Base-by-base conservation (phyloP, 768 basidiomycete species). In the Termitomyces sp. region DNA sequence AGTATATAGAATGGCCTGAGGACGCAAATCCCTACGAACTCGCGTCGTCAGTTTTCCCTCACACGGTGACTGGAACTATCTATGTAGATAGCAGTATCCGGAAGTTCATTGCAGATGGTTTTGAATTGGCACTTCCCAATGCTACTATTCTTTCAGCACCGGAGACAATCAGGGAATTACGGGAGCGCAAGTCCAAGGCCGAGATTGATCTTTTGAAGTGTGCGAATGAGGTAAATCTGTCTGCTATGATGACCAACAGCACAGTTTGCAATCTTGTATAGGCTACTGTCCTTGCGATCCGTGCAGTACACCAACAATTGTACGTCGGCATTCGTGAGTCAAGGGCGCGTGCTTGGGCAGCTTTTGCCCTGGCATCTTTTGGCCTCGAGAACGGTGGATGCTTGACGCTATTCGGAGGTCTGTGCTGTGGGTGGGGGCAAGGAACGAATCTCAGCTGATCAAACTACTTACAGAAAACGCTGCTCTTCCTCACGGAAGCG, bases 401-500 rank as follows among this genome's bases (percentile, higher is more conserved):
- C 20, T 74, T 92, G 38, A 86, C 90, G 2, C 77, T 94, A 20
- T 94, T 96, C 68, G 92, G 92, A 68, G 87, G 92, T 91, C 31
- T 11, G 43, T 48, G 57, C 31, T 52, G 62, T 61, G 38, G 25
- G 25, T 25, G 25, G 25, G 42, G 40, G 25, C 40, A 25, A 55
- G 25, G 31, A 31, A 20, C 56, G 20, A 10, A 56, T 32, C 6
- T 1, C 32, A n/a, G 55, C 55, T 56, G n/a, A 56, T 7, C 9
- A 6, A 6, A 31, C 15, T 49, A 12, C 70, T 94, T 50, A 11
- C 70, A 94, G 93, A 89, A 61, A 91, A 94, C 66, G 93, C 92
- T 5, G 92, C 92, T 3, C 82, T 92, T 29, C 93, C 92, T 3
- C 94, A 95, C 70, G 94, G 92, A 6, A 79, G 81, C 42, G 90